phyloP scores from a whole-genome alignment of 257 asterid species.

The Jacaranda copaia region DNA sequence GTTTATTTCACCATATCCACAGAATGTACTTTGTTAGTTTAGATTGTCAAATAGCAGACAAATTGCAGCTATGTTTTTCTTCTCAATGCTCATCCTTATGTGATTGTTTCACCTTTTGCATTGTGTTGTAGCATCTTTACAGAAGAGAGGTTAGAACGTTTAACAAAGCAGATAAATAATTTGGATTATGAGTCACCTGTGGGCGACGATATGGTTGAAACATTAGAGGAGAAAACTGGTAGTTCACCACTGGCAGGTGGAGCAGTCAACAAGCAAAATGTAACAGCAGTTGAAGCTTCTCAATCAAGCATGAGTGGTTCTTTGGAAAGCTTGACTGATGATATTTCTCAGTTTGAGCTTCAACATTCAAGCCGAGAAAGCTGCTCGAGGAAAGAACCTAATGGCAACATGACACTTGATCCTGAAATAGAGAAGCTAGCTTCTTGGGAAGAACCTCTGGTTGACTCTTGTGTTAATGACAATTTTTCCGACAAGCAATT shows the following conservation, averaged over 20 bases:
- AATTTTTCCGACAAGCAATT: constrained; percentile 49
- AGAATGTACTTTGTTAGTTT: constrained; percentile 21
- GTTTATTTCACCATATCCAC: constrained; percentile 7
- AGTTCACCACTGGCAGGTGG: constrained; percentile 50
- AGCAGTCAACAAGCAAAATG: constrained; percentile 49
- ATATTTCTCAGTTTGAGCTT: constrained; percentile 53
- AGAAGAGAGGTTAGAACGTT: constrained; percentile 91
- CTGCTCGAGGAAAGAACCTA: constrained; percentile 45
- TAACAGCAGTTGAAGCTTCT: constrained; percentile 52
- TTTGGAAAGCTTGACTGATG: constrained; percentile 45
- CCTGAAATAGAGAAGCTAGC: constrained; percentile 52
- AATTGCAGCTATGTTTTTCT: constrained; percentile 24
- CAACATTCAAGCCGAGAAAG: constrained; percentile 46
- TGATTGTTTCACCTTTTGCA: constrained; percentile 31
- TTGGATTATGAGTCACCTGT: constrained; percentile 66
- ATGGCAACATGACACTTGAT: constrained; percentile 45
- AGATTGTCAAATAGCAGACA: constrained; percentile 13
- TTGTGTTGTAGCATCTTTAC: constrained; percentile 73
- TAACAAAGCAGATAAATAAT: constrained; percentile 70
- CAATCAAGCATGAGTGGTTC: constrained; percentile 52
- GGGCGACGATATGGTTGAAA: constrained; percentile 53
- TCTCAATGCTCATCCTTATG: constrained; percentile 20
- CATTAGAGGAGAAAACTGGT: constrained; percentile 54
- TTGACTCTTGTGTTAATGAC: constrained; percentile 46
- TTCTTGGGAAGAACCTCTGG: constrained; percentile 47